These are phyloP conservation scores for Blastocystis sp. DNA, from an alignment of 352 stramenopile genomes.

Conservation along the genomic window DNA sequence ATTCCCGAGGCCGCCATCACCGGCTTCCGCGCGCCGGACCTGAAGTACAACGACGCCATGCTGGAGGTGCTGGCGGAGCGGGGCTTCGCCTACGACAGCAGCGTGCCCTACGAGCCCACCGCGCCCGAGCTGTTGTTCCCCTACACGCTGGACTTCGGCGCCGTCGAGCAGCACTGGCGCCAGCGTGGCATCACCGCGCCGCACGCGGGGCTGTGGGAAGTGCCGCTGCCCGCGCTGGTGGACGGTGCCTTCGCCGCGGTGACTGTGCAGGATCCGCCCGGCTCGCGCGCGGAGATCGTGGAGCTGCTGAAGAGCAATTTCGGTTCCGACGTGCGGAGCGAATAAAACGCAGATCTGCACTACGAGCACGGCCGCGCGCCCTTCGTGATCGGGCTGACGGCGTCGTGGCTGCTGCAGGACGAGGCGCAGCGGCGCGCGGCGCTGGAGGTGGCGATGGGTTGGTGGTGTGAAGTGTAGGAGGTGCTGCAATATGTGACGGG, in stretches of 20 bases:
- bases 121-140: not conserved
- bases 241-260: not conserved
- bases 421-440: constrained; percentile 1
- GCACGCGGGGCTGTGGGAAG: constrained; percentile 41
- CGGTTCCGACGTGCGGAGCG: not conserved
- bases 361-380: constrained; percentile 44
- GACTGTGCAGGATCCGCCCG: constrained; percentile 43
- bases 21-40: constrained; percentile 51
- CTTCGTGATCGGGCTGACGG: constrained; percentile 43
- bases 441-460: not conserved
- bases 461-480: not conserved
- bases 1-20: constrained; percentile 41
- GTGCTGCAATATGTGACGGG: constrained; percentile 29
- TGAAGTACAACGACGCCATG: constrained; percentile 67
- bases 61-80: constrained; percentile 28
- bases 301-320: constrained; percentile 45
- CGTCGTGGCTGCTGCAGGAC: constrained; percentile 28
- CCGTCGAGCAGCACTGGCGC: constrained; percentile 35
- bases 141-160: constrained; percentile 51
- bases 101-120: constrained; percentile 25
- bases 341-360: constrained; percentile 8
- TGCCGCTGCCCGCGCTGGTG: constrained; percentile 35
- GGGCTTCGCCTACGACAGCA: constrained; percentile 63
- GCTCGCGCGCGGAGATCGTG: constrained; percentile 29
- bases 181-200: not conserved